Base-by-base conservation (phyloP, 176 grass and related monocot genomes). In the Musa schizocarpa region DNA sequence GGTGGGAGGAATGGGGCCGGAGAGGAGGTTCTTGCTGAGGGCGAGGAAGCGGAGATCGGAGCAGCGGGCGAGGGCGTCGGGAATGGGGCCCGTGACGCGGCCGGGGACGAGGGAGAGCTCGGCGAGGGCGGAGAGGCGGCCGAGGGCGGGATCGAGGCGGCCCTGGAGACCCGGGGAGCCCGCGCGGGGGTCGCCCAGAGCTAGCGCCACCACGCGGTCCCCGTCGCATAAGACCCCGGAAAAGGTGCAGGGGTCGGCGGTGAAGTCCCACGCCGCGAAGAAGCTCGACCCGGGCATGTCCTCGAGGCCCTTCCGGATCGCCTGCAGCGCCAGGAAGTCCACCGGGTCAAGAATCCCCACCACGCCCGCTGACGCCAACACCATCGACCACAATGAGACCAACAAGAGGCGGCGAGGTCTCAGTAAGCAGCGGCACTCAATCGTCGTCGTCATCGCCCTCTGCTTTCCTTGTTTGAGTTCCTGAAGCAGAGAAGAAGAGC, bases 251-350 rank as follows among this genome's bases (percentile, higher is more conserved):
- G 72, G 72, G 53, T 74, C 72, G 53, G 7, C 72, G 53, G 72
- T 74, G 72, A 74, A 74, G 23, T 74, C 72, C 72, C 72, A 74
- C 53, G 13, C 52, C 5, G 72, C 52, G 13, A 74, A 58, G 72
- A 57, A 74, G 5, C 20, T 26, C 22, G 72, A 74, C 12, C 72
- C 53, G 52, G 72, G 72, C 72, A 74, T 57, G 22, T 74, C 72
- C 13, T 74, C 72, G 13, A 74, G 72, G 8, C 23, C 52, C 53
- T 74, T 74, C 22, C 72, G 53, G 22, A 74, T 13, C 1, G 53
- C 20, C 72, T 74, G 72, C 72, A 74, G 53, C 13, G 72, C 72
- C 72, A 74, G 72, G 53, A 74, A 74, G 72, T 74, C 72, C 53
- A 57, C 72, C 72, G 72, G 72, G 72, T 74, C 53, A 9, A 74